phyloP scores from a whole-genome alignment of 2,329 filamentous ascomycete species.

The Mycosphaerelloides madeirae region DNA sequence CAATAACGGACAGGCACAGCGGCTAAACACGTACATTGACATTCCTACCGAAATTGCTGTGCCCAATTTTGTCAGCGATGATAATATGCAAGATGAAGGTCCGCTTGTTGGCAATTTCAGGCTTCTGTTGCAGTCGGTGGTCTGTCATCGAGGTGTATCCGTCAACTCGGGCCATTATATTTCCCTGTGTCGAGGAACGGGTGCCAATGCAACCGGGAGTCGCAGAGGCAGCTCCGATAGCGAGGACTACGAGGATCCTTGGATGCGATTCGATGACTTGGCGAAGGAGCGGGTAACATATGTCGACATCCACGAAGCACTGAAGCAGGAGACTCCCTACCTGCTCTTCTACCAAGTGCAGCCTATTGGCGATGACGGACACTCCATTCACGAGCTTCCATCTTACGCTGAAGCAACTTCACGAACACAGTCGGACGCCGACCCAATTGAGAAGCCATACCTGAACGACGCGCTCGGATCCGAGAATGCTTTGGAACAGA shows the following conservation, averaged over 20 bases:
- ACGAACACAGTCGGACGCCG: conserved; percentile 23
- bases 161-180: conserved; percentile 90
- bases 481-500: conserved; percentile 16
- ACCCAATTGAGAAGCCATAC: conserved; percentile 24
- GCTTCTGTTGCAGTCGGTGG: conserved; percentile 80
- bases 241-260: conserved; percentile 67
- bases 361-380: conserved; percentile 69
- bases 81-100: conserved; percentile 61
- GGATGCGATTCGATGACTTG: conserved; percentile 94
- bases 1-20: conserved; percentile 61
- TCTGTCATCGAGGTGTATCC: conserved; percentile 84
- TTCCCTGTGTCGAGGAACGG: conserved; percentile 72
- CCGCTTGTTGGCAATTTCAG: conserved; percentile 85
- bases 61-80: conserved; percentile 85
- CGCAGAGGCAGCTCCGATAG: conserved; percentile 19
- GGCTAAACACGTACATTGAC: conserved; percentile 79
- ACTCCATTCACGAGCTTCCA: conserved; percentile 34
- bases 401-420: conserved; percentile 39
- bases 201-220: conserved; percentile 29
- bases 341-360: conserved; percentile 93
- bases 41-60: conserved; percentile 80
- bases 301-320: conserved; percentile 71
- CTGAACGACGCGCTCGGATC: conserved; percentile 16
- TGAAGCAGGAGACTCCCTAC: conserved; percentile 87
- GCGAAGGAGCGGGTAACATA: conserved; percentile 64